These are phyloP conservation scores for Tulasnella sp. DNA, from an alignment of 768 basidiomycete species.

Conservation along the genomic window DNA sequence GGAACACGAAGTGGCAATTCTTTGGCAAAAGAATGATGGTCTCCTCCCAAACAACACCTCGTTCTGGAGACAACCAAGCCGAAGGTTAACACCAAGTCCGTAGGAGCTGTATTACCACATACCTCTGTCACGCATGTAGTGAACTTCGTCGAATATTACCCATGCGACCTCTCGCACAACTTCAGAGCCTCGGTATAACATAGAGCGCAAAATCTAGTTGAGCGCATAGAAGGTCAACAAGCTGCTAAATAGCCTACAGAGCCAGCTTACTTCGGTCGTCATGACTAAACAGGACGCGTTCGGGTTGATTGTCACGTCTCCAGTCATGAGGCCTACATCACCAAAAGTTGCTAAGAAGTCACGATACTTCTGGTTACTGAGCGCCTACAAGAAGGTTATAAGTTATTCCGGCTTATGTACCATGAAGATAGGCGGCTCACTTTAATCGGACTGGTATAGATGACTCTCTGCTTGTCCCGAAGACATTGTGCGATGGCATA, in stretches of 20 bases:
- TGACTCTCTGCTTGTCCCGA: slow-evolving; percentile 89
- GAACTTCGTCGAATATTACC: slow-evolving; percentile 99
- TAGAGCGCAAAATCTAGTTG: slow-evolving; percentile 87
- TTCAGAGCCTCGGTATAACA: slow-evolving; percentile 98
- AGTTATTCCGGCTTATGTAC: background rate
- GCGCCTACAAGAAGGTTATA: slow-evolving; percentile 49
- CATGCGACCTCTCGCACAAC: slow-evolving; percentile 99
- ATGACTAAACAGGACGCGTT: slow-evolving; percentile 96
- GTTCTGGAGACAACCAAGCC: slow-evolving; percentile 49
- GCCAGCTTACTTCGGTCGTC: slow-evolving; percentile 86
- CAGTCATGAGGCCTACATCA: slow-evolving; percentile 98
- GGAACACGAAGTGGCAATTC: slow-evolving; percentile 94
- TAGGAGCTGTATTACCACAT: background rate
- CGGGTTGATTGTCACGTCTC: slow-evolving; percentile 98
- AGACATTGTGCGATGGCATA: slow-evolving; percentile 98
- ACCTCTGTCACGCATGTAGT: slow-evolving; percentile 97
- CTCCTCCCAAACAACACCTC: slow-evolving; percentile 99
- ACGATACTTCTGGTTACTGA: slow-evolving; percentile 98
- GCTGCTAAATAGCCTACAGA: background rate
- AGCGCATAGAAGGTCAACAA: slow-evolving; percentile 8
- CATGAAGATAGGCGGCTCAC: slow-evolving; percentile 48
- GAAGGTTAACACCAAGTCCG: background rate
- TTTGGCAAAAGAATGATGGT: slow-evolving; percentile 97
- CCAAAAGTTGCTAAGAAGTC: slow-evolving; percentile 97
- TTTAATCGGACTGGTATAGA: slow-evolving; percentile 99